Evolutionary conservation across 352 stramenopile species (phyloP).

Genomic region (Phytophthora sojae): DNA sequence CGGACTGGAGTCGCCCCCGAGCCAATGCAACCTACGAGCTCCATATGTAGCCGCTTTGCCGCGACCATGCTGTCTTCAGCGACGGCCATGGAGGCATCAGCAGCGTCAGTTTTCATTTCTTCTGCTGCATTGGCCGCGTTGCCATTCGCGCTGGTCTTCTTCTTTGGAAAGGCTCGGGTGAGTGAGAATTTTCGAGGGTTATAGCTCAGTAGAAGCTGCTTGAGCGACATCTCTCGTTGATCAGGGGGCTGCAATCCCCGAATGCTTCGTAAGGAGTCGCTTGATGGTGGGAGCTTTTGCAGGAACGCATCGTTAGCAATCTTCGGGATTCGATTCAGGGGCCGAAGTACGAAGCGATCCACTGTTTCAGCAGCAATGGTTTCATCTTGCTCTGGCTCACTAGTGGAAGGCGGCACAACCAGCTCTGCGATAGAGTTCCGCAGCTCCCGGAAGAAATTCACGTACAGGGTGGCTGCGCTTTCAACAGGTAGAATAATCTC

Average conservation of each 20-base stretch:
- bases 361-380: conserved; percentile 9
- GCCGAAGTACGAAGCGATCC: conserved; percentile 39
- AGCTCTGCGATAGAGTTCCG: conserved; percentile 52
- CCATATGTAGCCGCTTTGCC: conserved; percentile 24
- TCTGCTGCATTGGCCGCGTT: conserved; percentile 8
- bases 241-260: conserved; percentile 56
- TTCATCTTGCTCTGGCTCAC: conserved; percentile 25
- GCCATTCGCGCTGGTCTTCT: conserved; percentile 11
- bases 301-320: conserved; percentile 58
- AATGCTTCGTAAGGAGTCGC: conserved; percentile 57
- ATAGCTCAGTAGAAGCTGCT: conserved; percentile 75
- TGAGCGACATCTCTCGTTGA: conserved; percentile 71
- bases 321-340: conserved; percentile 56
- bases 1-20: conserved; percentile 30
- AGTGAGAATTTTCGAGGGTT: conserved; percentile 80
- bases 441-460: conserved; percentile 67
- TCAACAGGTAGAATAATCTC: conserved; percentile 74
- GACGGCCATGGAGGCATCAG: conserved; percentile 7
- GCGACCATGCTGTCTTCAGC: conserved; percentile 20
- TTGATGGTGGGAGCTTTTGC: conserved; percentile 58
- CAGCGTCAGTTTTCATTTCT: background rate
- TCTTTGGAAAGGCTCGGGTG: conserved; percentile 62
- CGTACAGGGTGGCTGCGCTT: conserved; percentile 49
- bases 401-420: conserved; percentile 19
- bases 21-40: conserved; percentile 33